Evolutionary conservation across 2,329 filamentous ascomycete genomes (phyloP).

Genomic region (Meredithiella fracta): DNA sequence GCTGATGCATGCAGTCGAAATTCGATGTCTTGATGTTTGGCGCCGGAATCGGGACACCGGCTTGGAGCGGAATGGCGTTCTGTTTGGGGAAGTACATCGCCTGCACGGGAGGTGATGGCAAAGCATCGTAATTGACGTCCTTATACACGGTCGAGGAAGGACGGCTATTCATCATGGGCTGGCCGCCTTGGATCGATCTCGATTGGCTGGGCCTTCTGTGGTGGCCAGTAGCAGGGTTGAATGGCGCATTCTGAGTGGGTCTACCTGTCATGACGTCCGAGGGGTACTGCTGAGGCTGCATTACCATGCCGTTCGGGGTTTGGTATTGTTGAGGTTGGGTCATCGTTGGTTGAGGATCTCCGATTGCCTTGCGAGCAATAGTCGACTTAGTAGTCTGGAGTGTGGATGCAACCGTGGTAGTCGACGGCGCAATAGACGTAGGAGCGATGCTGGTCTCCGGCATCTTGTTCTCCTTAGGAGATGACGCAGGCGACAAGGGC

Average conservation of each 20-base stretch:
- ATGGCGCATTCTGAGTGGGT: background rate
- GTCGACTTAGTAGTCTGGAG: background rate
- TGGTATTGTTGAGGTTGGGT: too few relatives aligned
- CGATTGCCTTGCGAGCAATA: conserved; percentile 6
- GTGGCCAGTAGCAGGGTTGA: background rate
- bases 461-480: conserved; percentile 19
- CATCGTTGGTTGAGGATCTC: background rate
- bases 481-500: conserved; percentile 30
- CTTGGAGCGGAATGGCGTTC: background rate
- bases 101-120: conserved; percentile 22
- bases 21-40: conserved; percentile 28
- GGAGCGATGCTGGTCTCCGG: conserved; percentile 11
- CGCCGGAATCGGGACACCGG: conserved; percentile 25
- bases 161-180: background rate
- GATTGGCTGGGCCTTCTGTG: background rate
- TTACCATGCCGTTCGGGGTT: too few relatives aligned
- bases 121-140: conserved; percentile 23
- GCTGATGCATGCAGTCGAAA: conserved; percentile 31
- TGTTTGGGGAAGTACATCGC: conserved; percentile 24
- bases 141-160: conserved; percentile 25
- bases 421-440: background rate
- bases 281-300: too few relatives aligned
- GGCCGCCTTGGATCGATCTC: background rate
- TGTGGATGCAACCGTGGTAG: conserved; percentile 1
- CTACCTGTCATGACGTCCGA: too few relatives aligned